Evolutionary conservation across 176 grass and related monocot species (phyloP).

Genomic region (Pharus latifolius): DNA sequence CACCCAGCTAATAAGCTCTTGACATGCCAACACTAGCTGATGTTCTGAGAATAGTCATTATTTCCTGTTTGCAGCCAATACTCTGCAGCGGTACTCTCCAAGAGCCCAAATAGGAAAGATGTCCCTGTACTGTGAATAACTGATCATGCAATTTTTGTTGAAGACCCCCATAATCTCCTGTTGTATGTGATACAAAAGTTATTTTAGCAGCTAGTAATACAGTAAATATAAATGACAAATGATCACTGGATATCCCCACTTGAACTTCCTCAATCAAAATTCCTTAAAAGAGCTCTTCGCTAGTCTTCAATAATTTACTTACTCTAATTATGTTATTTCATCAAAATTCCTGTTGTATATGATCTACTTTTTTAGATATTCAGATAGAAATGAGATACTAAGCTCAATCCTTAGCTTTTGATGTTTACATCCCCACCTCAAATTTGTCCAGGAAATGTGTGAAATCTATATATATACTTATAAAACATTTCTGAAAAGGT

Average conservation of each 20-base stretch:
- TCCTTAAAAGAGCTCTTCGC: not conserved
- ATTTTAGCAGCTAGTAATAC: not conserved
- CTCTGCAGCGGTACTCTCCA: constrained; percentile 46
- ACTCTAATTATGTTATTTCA: not conserved
- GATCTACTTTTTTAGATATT: not conserved
- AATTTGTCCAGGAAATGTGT: too few species aligned
- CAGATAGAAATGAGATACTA: too few species aligned
- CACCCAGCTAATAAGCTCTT: too few species aligned
- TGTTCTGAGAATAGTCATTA: not conserved
- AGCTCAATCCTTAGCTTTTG: too few species aligned
- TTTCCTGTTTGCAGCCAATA: constrained; percentile 19
- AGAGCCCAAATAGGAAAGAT: constrained; percentile 89
- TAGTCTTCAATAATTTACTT: not conserved
- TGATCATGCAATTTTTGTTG: constrained; percentile 78
- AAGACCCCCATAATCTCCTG: constrained; percentile 92
- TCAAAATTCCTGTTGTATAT: too few species aligned
- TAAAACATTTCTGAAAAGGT: too few species aligned
- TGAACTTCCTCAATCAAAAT: not conserved
- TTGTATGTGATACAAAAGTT: not conserved
- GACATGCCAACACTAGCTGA: too few species aligned
- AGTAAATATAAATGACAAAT: not conserved
- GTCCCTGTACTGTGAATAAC: constrained; percentile 60
- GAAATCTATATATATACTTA: too few species aligned
- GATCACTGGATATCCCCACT: too few species aligned
- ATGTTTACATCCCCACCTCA: too few species aligned